Evolutionary conservation across 805 yeast genomes (phyloP), one percentile per base, ranked within the genome.

Genomic region (Candida ulmi): DNA sequence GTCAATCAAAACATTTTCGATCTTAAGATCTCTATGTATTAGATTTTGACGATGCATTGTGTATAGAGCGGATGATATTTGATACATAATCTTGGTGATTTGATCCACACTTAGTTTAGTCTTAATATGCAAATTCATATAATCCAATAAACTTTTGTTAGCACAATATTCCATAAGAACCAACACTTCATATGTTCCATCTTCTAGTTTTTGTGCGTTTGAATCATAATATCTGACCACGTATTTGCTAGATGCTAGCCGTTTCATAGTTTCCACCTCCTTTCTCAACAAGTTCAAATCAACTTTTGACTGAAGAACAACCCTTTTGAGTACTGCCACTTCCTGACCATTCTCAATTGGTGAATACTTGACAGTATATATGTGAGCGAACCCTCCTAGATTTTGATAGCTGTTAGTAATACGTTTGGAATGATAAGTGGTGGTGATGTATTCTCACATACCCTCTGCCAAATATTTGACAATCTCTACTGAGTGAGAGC

Each of bases 11-110:
- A 91, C 96, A 61, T 91, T 93, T 58, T 91, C 97, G 1, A 97
- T 98, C 63, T 93, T 93, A 57, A 93, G 74, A 62, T 93, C 99
- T 57, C 99, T 78, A 62, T 91, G 99, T 40, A 91, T 81, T 55
- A 91, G 66, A 15, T 65, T 58, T 40, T 77, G 55, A 38, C 73
- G 71, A 63, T 91, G 99, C 96, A 93, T 88, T 51, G 80, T 81
- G 35, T 84, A 79, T 16, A 93, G 72, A 2, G 91, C 98, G 44
- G 76, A 63, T 3, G 86, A 72, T 19, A 90, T 78, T 57, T 91
- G 96, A 53, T 72, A 69, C 88, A 88, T 82, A 46, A 93, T 90
- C 45, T 78, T 80, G 43, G 88, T 65, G 33, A 93, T 83, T 61
- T 91, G 96, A 11, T 65, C 62, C 53, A 85, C 95, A 0, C 74